Evolutionary conservation across 129 eudicot species (phyloP), one percentile per base, ranked within the genome.

Genomic region (Arctium lappa): DNA sequence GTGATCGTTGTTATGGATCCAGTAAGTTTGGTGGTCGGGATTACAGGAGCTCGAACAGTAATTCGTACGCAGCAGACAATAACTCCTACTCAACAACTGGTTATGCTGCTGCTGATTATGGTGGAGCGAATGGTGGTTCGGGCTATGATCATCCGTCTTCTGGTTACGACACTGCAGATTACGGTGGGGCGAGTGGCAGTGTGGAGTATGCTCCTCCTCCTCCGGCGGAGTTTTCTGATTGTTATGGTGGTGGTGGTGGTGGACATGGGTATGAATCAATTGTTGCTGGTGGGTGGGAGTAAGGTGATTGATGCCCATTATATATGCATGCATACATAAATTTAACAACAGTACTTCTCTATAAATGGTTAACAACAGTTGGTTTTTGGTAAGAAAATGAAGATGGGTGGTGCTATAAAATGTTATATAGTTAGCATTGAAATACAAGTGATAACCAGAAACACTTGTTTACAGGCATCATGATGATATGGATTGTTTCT

Each of bases 1-100:
- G 86, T 46, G 81, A 71, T 22, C 77, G 69, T 30, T 85, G 90
- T 11, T 50, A 6, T 36, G 74, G 88, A 3, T 87, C 92, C 29
- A 74, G 86, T 48, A 88, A 46, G 78, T 90, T 85, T 76, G 97
- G 97, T 15, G 93, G 91, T 8, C 90, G 72, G 15, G 97, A 92
- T 44, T 86, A 76, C 56, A 72, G 97, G 56, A 80, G 62, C 39
- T 2, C 83, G 8, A 39, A 46, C 32, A 7, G 11, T 27, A 27
- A 22, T 29, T 34, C 80, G 4, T 73, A 65, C 22, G 81, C 31
- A 34, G 27, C 18, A 4, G 13, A 46, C 6, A 46, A 13, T 40
- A 32, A 68, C 16, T 18, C 46, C 40, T 76, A 72, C 81, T 84
- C 29, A 18, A 5, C 2, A 18, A 5, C 2, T 60, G 29, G 68